A percentile compares a stretch with the other conserved stretches of the same genome.
These are phyloP conservation scores for Peniophora sp. DNA, from an alignment of 1,284 basidiomycete genomes.

Conservation along the genomic window DNA sequence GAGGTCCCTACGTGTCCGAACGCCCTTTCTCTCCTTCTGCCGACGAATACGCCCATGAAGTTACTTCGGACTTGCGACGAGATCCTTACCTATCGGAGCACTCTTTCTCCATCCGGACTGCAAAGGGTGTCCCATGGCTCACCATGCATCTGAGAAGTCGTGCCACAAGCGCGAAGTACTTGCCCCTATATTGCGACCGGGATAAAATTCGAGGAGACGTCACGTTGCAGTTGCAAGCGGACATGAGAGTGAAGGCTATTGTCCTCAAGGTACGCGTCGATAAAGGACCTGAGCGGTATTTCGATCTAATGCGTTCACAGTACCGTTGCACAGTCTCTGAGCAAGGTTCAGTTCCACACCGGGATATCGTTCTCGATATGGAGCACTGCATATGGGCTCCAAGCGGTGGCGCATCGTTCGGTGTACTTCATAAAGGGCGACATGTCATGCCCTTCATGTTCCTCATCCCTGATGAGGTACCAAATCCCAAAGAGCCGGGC, in stretches of 20 bases:
- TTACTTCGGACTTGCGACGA: too few species aligned
- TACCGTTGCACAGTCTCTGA: constrained; percentile 3
- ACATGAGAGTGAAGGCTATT: constrained; percentile 20
- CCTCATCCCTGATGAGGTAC: constrained; percentile 20
- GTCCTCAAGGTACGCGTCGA: constrained; percentile 16
- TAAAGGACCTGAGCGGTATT: constrained; percentile 12
- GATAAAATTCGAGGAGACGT: constrained; percentile 22
- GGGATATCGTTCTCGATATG: constrained; percentile 21
- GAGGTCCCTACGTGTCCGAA: too few species aligned
- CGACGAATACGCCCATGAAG: too few species aligned
- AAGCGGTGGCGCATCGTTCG: constrained; percentile 7
- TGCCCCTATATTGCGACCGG: constrained; percentile 21
- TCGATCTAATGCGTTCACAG: constrained; percentile 12
- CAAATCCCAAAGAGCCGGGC: constrained; percentile 2
- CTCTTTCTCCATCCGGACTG: constrained; percentile 28
- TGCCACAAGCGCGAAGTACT: constrained; percentile 16
- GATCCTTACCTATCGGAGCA: constrained; percentile 11
- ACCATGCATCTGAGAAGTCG: constrained; percentile 21
- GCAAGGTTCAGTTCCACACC: constrained; percentile 29
- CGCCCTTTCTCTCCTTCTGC: too few species aligned
- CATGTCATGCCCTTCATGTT: constrained; percentile 24
- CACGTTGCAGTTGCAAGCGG: constrained; percentile 20
- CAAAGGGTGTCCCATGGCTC: constrained; percentile 28
- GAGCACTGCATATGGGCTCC: constrained; percentile 19
- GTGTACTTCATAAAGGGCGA: constrained; percentile 18